Base-by-base conservation (phyloP, 2,329 filamentous ascomycete genomes). In the Penicillium sp. region DNA sequence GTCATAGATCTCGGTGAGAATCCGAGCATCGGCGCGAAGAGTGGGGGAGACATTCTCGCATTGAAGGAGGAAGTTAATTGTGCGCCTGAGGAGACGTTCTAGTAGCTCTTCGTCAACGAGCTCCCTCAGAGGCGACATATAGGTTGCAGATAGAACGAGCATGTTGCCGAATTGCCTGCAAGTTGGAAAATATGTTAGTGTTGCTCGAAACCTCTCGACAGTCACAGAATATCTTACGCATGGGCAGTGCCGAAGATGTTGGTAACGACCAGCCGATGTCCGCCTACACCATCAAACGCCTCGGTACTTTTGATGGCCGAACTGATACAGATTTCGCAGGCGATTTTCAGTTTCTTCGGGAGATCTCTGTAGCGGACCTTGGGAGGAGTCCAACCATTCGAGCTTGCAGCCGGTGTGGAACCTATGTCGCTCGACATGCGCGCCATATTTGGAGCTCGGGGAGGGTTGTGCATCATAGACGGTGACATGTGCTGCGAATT, bases 91-190 rank as follows among this genome's bases (percentile, higher is more conserved):
- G 0, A 95, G 78, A 1, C 69, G 64, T 37, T 78, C 73, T 7
- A 95, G 72, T 2, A 75, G 70, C 0, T 77, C 67, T 40, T 73
- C 70, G 3, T 81, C 68, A 16, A 95, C 77, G 27, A 82, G 79
- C 4, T 73, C 66, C 4, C 72, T 72, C 1, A 95, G 78, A 4
- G 76, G 78, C 39, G 92, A 87, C 54, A 79, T 80, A 69, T 83
- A 91, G 3, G 86, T 87, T 1, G 92, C 90, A 22, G 88, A 83
- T 2, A 99, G 80, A n/a, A 95, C 89, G 41, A 97, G 77, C 63
- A 96, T 82, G 66, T 97, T 97, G 50, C 93, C 92, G 76, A 95
- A 99, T 89, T 99, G 93, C 5, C 91, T 95, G 55, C 13, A 25
- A 25, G 22, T 25, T 6, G 4, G 10, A 16, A 4, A 38, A 51